phyloP scores from a whole-genome alignment of 257 asterid genomes.

The Galeopsis tetrahit region DNA sequence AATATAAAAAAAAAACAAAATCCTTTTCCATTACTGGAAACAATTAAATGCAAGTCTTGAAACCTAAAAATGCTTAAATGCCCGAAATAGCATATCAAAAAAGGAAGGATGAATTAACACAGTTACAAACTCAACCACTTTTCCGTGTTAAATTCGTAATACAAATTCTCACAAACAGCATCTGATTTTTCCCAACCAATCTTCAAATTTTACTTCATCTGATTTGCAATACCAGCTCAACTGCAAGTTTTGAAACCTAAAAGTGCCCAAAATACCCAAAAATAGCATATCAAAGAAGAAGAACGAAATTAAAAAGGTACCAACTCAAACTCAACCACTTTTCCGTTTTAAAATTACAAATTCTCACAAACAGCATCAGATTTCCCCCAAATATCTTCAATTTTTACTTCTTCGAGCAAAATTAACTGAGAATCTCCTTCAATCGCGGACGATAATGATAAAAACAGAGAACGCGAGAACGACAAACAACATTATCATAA shows the following conservation, averaged over 20 bases:
- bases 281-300: background rate
- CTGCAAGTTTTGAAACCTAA: background rate
- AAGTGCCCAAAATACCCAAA: background rate
- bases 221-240: too few relatives aligned
- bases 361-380: background rate
- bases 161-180: background rate
- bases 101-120: background rate
- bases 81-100: background rate
- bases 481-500: background rate
- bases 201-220: too few relatives aligned
- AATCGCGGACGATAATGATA: background rate
- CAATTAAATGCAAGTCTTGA: background rate
- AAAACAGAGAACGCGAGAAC: background rate
- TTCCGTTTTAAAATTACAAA: background rate
- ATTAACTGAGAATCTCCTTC: background rate
- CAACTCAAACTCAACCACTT: background rate
- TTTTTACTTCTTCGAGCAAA: background rate
- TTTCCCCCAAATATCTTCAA: background rate
- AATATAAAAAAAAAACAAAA: background rate
- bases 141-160: background rate
- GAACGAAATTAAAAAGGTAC: background rate
- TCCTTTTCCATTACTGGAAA: background rate
- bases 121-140: conserved; percentile 3
- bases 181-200: background rate
- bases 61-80: background rate